Percentiles rank a stretch among this genome's conserved stretches.
Evolutionary conservation across 2,329 filamentous ascomycete species (phyloP).

Genomic region (Moelleriella libera): DNA sequence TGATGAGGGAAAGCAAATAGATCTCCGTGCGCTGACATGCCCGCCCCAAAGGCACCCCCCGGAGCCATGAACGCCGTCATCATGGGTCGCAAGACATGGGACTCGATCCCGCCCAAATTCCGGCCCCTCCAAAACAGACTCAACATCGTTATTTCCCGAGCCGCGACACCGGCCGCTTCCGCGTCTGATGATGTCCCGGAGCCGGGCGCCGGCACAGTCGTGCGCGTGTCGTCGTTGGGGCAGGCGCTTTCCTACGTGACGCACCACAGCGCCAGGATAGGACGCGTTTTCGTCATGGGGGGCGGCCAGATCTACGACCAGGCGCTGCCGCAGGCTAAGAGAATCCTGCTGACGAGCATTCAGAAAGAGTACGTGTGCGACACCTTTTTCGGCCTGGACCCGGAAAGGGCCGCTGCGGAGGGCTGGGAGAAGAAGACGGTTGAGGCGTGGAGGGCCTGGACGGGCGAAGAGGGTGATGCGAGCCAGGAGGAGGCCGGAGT

Average conservation of each 20-base stretch:
- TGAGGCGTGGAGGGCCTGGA: conserved; percentile 44
- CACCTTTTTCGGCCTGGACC: conserved; percentile 52
- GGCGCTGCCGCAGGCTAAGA: conserved; percentile 45
- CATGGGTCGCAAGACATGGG: conserved; percentile 97
- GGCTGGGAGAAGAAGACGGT: conserved; percentile 41
- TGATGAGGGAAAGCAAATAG: no score
- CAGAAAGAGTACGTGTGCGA: conserved; percentile 61
- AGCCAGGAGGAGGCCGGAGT: conserved; percentile 47
- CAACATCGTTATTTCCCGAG: conserved; percentile 68
- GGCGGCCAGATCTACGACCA: conserved; percentile 73
- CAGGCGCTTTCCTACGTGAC: conserved; percentile 37
- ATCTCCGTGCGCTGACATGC: not conserved
- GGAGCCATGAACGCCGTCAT: conserved; percentile 58
- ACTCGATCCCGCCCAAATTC: conserved; percentile 67
- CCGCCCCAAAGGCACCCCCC: conserved; percentile 13
- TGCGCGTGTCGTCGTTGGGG: conserved; percentile 45
- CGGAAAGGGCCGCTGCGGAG: conserved; percentile 24
- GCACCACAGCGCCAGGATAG: conserved; percentile 22
- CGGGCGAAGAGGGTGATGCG: conserved; percentile 42
- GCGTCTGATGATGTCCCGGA: no score
- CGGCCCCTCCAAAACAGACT: conserved; percentile 66
- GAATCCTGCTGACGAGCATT: conserved; percentile 59
- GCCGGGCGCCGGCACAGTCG: conserved; percentile 7
- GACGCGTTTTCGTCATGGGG: conserved; percentile 73
- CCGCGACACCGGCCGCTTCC: conserved; percentile 8